Base-by-base conservation (phyloP, 1,284 basidiomycete species). In the Malassezia cuniculi region DNA sequence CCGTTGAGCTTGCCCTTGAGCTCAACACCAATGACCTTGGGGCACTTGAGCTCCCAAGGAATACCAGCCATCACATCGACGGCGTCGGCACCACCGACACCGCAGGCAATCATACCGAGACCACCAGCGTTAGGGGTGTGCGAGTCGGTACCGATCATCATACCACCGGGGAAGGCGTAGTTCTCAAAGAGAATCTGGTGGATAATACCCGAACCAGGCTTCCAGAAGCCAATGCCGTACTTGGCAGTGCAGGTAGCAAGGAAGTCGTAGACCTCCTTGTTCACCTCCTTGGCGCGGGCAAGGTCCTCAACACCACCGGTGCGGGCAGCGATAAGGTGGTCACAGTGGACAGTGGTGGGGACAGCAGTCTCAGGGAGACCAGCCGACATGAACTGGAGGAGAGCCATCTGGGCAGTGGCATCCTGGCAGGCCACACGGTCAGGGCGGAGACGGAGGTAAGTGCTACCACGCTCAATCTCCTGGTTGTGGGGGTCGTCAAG, bases 231-330 rank as follows among this genome's bases (percentile, higher is more conserved):
- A 57, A 95, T 85, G 68, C 87, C 87, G 71, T 94, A 94, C 82
- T 95, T 95, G 53, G 89, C 87, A 37, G 86, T 89, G 45, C 83
- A 85, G 25, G 90, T 94, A 34, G 87, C 89, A 70, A 99, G 78
- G 76, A 99, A 99, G 74, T 97, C 89, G 71, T 95, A 97, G 41
- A 99, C 93, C 72, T 99, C 93, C 77, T 81, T 87, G 81, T 99
- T 97, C 68, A 85, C 83, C 57, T 84, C 74, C 66, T 85, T 80
- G 42, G 90, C 89, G 41, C 90, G 82, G 34, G 77, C 82, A 65
- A 99, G 75, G 76, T 97, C 93, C 74, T 85, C 82, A 31, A 75
- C 78, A 69, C 89, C 89, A 47, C 89, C 89, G 48, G 86, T 70
- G 70, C 94, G 87, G 32, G 93, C 90, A 74, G 95, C 86, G 68